Evolutionary conservation across 768 basidiomycete species (phyloP), one percentile per base, ranked within the genome.

Genomic region (Lactifluus piperatus): DNA sequence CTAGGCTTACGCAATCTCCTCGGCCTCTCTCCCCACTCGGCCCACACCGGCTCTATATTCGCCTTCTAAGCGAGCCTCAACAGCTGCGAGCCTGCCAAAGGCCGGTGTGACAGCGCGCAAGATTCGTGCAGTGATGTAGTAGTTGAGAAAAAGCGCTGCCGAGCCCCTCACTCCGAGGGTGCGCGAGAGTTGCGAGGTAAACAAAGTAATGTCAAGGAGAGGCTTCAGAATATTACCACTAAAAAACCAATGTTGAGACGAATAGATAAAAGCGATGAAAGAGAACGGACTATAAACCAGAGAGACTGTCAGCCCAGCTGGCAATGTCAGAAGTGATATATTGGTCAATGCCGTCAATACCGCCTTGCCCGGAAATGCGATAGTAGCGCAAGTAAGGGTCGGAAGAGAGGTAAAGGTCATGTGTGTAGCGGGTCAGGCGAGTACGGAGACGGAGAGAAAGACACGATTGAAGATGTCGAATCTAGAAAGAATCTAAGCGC

Each of bases 181-280:
- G 16, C 85, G 82, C 0, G 91, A 86, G 11, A 97, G 82, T 67
- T 97, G 94, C 8, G 86, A 85, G 0, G 93, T 95, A 75, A 97
- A 98, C 48, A 98, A 83, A 26, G 94, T 71, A 44, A 97, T 76
- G 70, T 97, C 94, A 18, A 97, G 82, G 0, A 88, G 82, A 0
- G 95, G 94, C 68, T 98, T 98, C 62, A 94, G 82, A 36, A 97
- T 69, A 70, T 98, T 98, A 5, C 94, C 94, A 68, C 93, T 94
- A 63, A 27, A 36, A 22, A 16, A 18, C 41, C 29, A 46, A 45
- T 24, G 39, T 37, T 45, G 13, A 1, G 18, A 60, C 16, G 64
- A n/a, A 7, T 4, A 14, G 32, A 10, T 14, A 26, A 37, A 14
- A 22, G 18, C 0, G 5, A 22, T 5, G 9, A 18, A 47, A 20